Evolutionary conservation across 768 basidiomycete genomes (phyloP), one percentile per base, ranked within the genome.

Genomic region (Leccinum arenicola): DNA sequence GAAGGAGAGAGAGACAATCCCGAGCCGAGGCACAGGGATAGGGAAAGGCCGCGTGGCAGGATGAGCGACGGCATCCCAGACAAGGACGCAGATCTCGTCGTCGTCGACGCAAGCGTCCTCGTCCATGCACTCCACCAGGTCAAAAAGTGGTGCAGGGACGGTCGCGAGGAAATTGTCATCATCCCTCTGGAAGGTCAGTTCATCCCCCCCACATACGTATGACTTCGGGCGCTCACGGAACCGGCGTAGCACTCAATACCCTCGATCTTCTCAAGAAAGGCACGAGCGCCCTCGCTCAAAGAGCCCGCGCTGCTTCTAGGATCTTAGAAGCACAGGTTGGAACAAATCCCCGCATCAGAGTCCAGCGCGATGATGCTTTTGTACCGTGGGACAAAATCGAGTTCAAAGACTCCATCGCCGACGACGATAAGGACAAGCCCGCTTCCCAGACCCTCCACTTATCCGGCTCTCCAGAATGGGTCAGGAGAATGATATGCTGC

Each of bases 231-330:
- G 27, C 27, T 29, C 8, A 29, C 27, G 27, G 27, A 33, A 33
- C 25, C 47, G 25, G 23, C 53, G 25, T 70, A 96, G 94, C 89
- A 9, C 80, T 97, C 27, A 95, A 94, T 67, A 95, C 94, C 0
- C 81, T 97, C 3, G 95, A 97, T 69, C 76, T 95, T 2, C 82
- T 96, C 68, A 97, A 97, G 82, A 97, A 96, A 70, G 94, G 94
- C 1, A 85, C 87, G 0, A 89, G 81, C 27, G 75, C 83, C 0
- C 80, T 93, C 11, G 92, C 94, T 0, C 84, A 90, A 68, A 85
- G 87, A 27, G 94, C 94, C 2, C 89, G 95, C 21, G 80, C 88
- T 0, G 95, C 94, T 12, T 93, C 94, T 11, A 87, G 95, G 23
- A 86, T 93, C 54, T 82, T 97, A 47, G 95, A 97, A 72, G 86